A percentile compares a stretch with the other conserved stretches of the same genome.
These are phyloP conservation scores for Aspergillus calidoustus DNA, from an alignment of 2,329 filamentous ascomycete species.

Conservation along the genomic window DNA sequence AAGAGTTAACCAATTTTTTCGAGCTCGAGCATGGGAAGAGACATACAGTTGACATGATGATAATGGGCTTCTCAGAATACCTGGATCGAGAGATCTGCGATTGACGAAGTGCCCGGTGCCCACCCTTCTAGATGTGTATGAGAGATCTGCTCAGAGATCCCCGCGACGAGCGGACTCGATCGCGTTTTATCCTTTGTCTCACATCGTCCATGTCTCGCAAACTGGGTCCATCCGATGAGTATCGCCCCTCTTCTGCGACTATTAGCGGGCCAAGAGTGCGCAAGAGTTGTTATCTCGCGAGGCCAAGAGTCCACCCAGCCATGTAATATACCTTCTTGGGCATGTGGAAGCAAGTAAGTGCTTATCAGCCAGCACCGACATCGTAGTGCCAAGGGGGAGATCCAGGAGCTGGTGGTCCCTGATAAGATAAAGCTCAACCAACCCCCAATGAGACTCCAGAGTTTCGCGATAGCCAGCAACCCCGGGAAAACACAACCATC, in stretches of 20 bases:
- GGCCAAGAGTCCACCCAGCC: slow-evolving; percentile 12
- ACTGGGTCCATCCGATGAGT: slow-evolving; percentile 4
- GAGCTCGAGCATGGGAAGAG: neutral
- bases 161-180: neutral
- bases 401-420: neutral
- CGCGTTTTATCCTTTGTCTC: slow-evolving; percentile 10
- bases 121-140: neutral
- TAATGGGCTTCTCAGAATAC: neutral
- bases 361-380: slow-evolving; percentile 8
- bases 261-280: slow-evolving; percentile 17
- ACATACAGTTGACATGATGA: slow-evolving; percentile 15
- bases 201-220: neutral
- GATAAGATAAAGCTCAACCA: slow-evolving; percentile 17
- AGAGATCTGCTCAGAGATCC: neutral
- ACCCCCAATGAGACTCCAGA: slow-evolving; percentile 13
- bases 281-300: slow-evolving; percentile 15
- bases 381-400: slow-evolving; percentile 12
- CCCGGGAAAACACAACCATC: slow-evolving; percentile 18
- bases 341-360: neutral
- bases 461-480: neutral
- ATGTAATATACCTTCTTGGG: neutral
- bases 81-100: neutral
- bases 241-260: slow-evolving; percentile 11
- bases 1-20: slow-evolving; percentile 8
- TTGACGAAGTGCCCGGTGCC: too few relatives aligned